Evolutionary conservation across 345 rosid genomes (phyloP), one percentile per base, ranked within the genome.

Genomic region (Raphanus sativus): DNA sequence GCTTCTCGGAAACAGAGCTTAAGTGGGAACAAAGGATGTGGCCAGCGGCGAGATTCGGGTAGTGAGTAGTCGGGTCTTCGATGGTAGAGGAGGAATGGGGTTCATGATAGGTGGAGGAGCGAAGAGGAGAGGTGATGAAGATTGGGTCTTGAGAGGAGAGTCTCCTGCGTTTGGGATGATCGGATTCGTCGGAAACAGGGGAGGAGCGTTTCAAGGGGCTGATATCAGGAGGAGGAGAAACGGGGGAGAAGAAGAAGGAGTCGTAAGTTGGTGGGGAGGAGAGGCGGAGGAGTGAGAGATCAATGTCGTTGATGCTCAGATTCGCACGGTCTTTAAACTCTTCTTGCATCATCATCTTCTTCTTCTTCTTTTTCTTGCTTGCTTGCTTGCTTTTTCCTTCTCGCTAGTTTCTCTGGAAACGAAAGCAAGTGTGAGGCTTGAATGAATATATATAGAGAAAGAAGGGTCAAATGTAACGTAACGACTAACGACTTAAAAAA

Each of bases 281-380:
- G 70, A 79, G 74, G 8, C 74, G 65, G 70, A 79, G 78, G 65
- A 73, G 82, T 62, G 82, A 73, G 21, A 79, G 74, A 67, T 79
- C 82, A 67, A 50, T 73, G 65, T 79, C 82, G 34, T 78, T 38
- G 65, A 72, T 24, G 69, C 28, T 78, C 13, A 66, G 62, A 33
- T 66, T 71, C 60, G 55, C 29, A 70, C 61, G 70, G 0, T 70
- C 65, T 50, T 50, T 25, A 17, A 54, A 52, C 16, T 62, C 56
- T 0, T 77, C 71, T 71, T 42, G 62, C 45, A 11, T n/a, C 72
- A 58, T 71, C 81, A 8, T 77, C 62, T 3, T 56, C 36, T 4
- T 12, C 25, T 9, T 62, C 21, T 66, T 56, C 36, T 4, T 12
- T 33, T 9, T 62, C 21, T 66, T 56, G 4, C 48, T 32, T 6